These are phyloP conservation scores for Hagleromyces aurorensis DNA, from an alignment of 805 yeast genomes.

Conservation along the genomic window DNA sequence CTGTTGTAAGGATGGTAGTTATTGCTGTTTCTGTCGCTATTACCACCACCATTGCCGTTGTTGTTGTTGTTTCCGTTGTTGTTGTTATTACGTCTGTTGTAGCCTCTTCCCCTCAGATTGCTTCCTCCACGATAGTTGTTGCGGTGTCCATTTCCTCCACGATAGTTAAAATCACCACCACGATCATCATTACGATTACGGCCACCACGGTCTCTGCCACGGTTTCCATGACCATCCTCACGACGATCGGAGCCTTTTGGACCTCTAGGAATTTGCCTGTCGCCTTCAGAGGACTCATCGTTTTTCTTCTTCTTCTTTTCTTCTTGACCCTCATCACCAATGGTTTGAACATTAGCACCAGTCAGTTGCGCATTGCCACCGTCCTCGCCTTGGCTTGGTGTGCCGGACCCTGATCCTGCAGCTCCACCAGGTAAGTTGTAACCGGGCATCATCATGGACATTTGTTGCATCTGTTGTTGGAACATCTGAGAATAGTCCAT, in stretches of 20 bases:
- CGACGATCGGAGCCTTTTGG: slow-evolving; percentile 35
- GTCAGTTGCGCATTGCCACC: slow-evolving; percentile 13
- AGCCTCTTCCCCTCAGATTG: no score
- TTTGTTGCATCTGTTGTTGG: slow-evolving; percentile 32
- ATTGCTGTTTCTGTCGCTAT: slow-evolving; percentile 16
- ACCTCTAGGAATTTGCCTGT: slow-evolving; percentile 39
- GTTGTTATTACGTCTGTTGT: slow-evolving; percentile 3
- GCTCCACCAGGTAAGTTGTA: slow-evolving; percentile 17
- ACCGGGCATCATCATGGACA: slow-evolving; percentile 30
- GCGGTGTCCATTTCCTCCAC: slow-evolving; percentile 6
- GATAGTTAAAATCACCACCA: slow-evolving; percentile 16
- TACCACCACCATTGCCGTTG: slow-evolving; percentile 13
- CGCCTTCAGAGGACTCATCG: slow-evolving; percentile 4
- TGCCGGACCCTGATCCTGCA: slow-evolving; percentile 15
- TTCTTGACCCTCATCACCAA: slow-evolving; percentile 21
- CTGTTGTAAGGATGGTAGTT: slow-evolving; percentile 32
- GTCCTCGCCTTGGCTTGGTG: slow-evolving; percentile 17
- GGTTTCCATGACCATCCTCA: slow-evolving; percentile 12
- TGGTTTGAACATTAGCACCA: slow-evolving; percentile 24
- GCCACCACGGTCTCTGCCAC: slow-evolving; percentile 28
- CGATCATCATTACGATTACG: slow-evolving; percentile 14
- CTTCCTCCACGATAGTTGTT: slow-evolving; percentile 5
- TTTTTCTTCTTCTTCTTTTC: slow-evolving; percentile 2
- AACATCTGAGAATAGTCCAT: slow-evolving; percentile 30
- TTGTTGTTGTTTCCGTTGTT: slow-evolving; percentile 2